phyloP scores from a whole-genome alignment of 306 rosid genomes.

The Cicer pinnatifidum region DNA sequence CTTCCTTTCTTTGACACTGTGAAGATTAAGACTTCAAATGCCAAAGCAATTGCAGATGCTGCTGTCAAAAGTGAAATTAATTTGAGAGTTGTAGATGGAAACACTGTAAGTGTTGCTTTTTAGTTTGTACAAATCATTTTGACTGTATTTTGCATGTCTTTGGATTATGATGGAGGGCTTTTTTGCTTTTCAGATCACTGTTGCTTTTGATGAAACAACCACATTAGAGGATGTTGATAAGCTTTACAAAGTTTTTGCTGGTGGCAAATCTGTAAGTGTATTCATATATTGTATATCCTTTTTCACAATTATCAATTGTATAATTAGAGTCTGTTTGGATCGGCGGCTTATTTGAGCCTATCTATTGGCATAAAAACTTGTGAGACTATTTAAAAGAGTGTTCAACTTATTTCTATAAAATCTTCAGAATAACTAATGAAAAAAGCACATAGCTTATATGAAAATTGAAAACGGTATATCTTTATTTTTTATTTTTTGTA shows the following conservation, averaged over 20 bases:
- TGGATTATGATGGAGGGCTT: slow-evolving; percentile 41
- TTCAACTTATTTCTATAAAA: too few relatives aligned
- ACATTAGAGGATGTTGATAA: slow-evolving; percentile 92
- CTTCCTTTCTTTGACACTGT: slow-evolving; percentile 97
- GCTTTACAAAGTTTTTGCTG: slow-evolving; percentile 81
- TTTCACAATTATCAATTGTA: background rate
- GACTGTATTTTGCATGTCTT: slow-evolving; percentile 23
- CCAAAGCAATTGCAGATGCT: slow-evolving; percentile 72
- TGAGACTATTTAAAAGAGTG: too few relatives aligned
- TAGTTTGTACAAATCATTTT: slow-evolving; percentile 38
- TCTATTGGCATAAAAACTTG: too few relatives aligned
- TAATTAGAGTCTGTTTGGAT: background rate
- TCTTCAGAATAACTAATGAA: too few relatives aligned
- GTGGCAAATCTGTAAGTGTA: slow-evolving; percentile 46
- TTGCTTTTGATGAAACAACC: slow-evolving; percentile 91
- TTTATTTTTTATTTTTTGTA: too few relatives aligned
- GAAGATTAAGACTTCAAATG: slow-evolving; percentile 72
- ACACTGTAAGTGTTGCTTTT: slow-evolving; percentile 62
- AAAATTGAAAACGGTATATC: too few relatives aligned
- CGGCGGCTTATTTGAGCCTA: too few relatives aligned
- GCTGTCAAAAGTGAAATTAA: slow-evolving; percentile 75
- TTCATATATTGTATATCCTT: slow-evolving; percentile 11
- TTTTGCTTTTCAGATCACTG: slow-evolving; percentile 76
- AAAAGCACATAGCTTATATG: too few relatives aligned
- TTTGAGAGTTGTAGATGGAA: slow-evolving; percentile 75